Evolutionary conservation across 2,329 filamentous ascomycete species (phyloP).

Genomic region (Penicillium brasilianum): DNA sequence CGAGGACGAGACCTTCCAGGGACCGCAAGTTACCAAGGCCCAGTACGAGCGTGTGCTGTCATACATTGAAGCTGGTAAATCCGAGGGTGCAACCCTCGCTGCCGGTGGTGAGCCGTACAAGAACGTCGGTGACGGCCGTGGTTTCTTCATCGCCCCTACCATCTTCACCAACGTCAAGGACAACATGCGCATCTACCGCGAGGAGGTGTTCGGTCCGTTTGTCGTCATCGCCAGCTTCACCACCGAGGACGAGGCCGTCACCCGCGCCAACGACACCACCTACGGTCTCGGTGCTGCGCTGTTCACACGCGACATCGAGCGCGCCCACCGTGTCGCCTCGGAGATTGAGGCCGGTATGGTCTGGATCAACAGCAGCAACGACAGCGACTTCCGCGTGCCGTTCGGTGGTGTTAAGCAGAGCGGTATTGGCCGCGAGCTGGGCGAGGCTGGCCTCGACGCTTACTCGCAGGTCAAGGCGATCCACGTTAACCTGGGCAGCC

Average conservation of each 20-base stretch:
- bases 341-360: constrained; percentile 71
- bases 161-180: constrained; percentile 64
- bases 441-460: constrained; percentile 64
- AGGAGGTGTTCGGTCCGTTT: constrained; percentile 69
- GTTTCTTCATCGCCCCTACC: constrained; percentile 68
- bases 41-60: constrained; percentile 61
- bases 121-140: constrained; percentile 60
- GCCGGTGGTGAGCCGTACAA: constrained; percentile 66
- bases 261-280: constrained; percentile 61
- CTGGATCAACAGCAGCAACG: constrained; percentile 67
- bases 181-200: constrained; percentile 63
- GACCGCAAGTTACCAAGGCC: constrained; percentile 44
- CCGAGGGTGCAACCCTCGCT: constrained; percentile 70
- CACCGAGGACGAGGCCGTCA: constrained; percentile 63
- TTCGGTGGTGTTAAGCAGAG: constrained; percentile 69
- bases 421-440: constrained; percentile 66
- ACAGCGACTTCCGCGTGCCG: constrained; percentile 56
- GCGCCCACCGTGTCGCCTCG: constrained; percentile 60
- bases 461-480: constrained; percentile 65
- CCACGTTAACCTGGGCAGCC: constrained; percentile 52
- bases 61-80: constrained; percentile 72
- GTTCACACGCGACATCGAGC: constrained; percentile 62
- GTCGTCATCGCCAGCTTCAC: constrained; percentile 64
- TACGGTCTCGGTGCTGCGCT: constrained; percentile 44
- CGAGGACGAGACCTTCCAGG: constrained; percentile 45